These are phyloP conservation scores for Backusella psychrophila DNA, from an alignment of 192 early-diverging fungal species.

Conservation along the genomic window DNA sequence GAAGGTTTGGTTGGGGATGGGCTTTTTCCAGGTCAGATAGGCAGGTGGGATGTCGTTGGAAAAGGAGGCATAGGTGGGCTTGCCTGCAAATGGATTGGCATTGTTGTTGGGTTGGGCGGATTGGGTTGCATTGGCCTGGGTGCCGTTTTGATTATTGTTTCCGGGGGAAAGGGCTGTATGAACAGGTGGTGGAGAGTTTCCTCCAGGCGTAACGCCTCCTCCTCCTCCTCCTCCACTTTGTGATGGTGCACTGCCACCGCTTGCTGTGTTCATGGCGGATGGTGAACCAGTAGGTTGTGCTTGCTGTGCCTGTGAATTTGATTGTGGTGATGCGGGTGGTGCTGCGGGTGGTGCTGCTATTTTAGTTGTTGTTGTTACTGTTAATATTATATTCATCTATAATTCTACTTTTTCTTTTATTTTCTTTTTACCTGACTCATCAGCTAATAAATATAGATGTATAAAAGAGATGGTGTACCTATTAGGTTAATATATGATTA, in stretches of 20 bases:
- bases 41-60: conserved; percentile 30
- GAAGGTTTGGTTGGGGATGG: conserved; percentile 30
- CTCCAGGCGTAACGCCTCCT: neutral
- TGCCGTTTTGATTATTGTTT: neutral
- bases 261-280: neutral
- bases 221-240: neutral
- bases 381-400: neutral
- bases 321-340: conserved; percentile 3
- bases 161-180: neutral
- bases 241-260: neutral
- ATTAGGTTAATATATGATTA: neutral
- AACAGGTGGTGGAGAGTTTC: neutral
- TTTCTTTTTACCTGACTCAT: conserved; percentile 1
- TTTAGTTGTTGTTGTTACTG: neutral
- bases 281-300: neutral
- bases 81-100: conserved; percentile 28
- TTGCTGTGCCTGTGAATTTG: neutral
- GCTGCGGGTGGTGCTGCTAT: neutral
- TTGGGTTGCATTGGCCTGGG: conserved; percentile 24
- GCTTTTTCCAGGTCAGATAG: conserved; percentile 37
- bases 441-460: neutral
- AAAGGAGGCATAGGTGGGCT: conserved; percentile 24
- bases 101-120: conserved; percentile 7
- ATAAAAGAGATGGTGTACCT: neutral
- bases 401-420: neutral